Conservation (phyloP, 768 basidiomycete genomes). For the Mycena sanguinolenta region DNA sequence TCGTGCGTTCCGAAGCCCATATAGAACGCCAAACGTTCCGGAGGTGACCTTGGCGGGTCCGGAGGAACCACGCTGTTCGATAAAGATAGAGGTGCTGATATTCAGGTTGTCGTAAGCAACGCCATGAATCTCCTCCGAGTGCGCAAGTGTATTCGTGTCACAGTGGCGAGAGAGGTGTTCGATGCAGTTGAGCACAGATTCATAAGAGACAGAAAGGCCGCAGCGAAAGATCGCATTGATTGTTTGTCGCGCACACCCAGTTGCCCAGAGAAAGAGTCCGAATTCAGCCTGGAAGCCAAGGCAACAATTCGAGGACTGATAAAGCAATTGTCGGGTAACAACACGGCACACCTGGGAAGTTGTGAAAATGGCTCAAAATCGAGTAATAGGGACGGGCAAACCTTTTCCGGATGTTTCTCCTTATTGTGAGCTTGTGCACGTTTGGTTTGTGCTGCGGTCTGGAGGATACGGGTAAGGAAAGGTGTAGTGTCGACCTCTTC, state of each 20-base stretch:
- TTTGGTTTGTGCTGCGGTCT: constrained; percentile 10
- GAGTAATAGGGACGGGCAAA: background rate
- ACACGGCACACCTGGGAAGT: constrained; percentile 26
- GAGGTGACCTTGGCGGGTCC: constrained; percentile 38
- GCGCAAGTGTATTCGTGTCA: background rate
- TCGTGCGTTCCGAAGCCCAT: constrained; percentile 23
- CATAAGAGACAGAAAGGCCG: constrained; percentile 32
- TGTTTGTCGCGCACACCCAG: constrained; percentile 21
- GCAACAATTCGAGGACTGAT: constrained; percentile 29
- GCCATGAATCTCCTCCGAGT: constrained; percentile 8
- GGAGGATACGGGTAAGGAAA: background rate
- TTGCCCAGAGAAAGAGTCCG: constrained; percentile 30
- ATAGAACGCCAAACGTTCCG: constrained; percentile 34
- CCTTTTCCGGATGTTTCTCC: background rate
- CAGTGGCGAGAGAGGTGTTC: constrained; percentile 4
- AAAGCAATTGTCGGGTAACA: constrained; percentile 24
- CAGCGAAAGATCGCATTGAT: constrained; percentile 32
- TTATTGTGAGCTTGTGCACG: constrained; percentile 7
- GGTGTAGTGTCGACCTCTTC: background rate
- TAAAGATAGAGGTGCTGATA: constrained; percentile 34
- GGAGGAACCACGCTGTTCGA: constrained; percentile 34
- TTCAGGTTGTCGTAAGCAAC: constrained; percentile 35
- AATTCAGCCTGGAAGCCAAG: constrained; percentile 27
- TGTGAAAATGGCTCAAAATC: background rate
- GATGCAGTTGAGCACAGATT: constrained; percentile 27